These are phyloP conservation scores for Microbotryum intermedium DNA, from an alignment of 1,284 basidiomycete genomes.

Conservation along the genomic window DNA sequence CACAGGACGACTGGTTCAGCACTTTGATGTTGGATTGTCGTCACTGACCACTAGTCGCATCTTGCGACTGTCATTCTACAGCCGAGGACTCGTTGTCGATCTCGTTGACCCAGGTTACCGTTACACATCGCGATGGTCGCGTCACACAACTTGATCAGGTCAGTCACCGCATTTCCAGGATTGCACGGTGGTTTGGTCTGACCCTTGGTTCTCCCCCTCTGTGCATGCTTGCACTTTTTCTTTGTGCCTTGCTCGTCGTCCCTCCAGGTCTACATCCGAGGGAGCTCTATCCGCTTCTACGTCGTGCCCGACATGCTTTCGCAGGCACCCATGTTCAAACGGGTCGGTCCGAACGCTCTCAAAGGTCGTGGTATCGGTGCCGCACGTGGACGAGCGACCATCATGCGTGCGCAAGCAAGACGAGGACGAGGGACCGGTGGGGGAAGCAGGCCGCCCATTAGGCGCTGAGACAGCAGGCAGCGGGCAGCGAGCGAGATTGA, in stretches of 20 bases:
- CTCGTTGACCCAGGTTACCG: slow-evolving; percentile 91
- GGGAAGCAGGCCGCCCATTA: no score
- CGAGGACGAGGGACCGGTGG: background rate
- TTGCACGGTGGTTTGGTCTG: background rate
- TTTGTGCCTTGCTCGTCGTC: background rate
- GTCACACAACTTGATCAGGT: slow-evolving; percentile 95
- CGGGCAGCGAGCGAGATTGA: no score
- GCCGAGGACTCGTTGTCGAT: slow-evolving; percentile 99
- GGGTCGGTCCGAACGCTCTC: slow-evolving; percentile 97
- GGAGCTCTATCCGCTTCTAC: slow-evolving; percentile 95
- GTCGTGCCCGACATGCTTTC: slow-evolving; percentile 99
- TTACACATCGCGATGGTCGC: slow-evolving; percentile 94
- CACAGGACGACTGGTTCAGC: no score
- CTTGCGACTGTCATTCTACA: slow-evolving; percentile 38
- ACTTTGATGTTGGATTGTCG: background rate
- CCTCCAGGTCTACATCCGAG: slow-evolving; percentile 80
- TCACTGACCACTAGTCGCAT: background rate
- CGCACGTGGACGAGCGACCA: slow-evolving; percentile 90
- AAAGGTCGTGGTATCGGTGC: slow-evolving; percentile 97
- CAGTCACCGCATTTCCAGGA: background rate
- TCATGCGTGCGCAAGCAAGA: slow-evolving; percentile 57
- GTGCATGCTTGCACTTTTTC: background rate
- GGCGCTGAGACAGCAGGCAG: no score
- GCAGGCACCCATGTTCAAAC: slow-evolving; percentile 74
- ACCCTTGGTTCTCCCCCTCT: background rate